phyloP scores from a whole-genome alignment of 2,329 filamentous ascomycete species.

The Volutella citrinella region DNA sequence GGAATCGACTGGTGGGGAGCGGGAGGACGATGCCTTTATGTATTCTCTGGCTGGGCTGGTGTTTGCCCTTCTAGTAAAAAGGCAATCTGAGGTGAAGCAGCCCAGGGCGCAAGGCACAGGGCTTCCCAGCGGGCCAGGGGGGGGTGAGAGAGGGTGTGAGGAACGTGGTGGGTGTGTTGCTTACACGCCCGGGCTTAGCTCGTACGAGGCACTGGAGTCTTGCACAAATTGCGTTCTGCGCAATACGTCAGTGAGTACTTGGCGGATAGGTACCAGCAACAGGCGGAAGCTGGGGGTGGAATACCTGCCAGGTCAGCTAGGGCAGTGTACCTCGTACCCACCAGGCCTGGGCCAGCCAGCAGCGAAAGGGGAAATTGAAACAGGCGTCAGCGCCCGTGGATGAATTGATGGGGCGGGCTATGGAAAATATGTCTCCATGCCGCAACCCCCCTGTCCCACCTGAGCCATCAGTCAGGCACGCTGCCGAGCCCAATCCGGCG shows the following conservation, averaged over 20 bases:
- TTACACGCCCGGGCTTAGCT: constrained; percentile 13
- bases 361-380: constrained; percentile 26
- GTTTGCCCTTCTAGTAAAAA: constrained; percentile 29
- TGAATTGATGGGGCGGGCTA: constrained; percentile 1
- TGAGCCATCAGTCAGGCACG: constrained; percentile 15
- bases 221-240: too few species aligned
- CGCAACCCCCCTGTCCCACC: constrained; percentile 16
- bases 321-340: constrained; percentile 7
- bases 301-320: neutral
- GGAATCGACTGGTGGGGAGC: constrained; percentile 17
- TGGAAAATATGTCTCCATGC: neutral
- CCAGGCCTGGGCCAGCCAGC: constrained; percentile 3
- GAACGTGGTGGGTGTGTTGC: constrained; percentile 2
- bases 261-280: constrained; percentile 22
- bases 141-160: neutral
- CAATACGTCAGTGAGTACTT: constrained; percentile 27
- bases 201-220: constrained; percentile 14
- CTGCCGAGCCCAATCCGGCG: constrained; percentile 16
- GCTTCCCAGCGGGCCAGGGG: constrained; percentile 22
- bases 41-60: constrained; percentile 26
- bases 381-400: constrained; percentile 16
- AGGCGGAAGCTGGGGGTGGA: constrained; percentile 3
- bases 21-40: constrained; percentile 30
- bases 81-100: constrained; percentile 32
- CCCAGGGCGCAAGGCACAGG: constrained; percentile 26